Evolutionary conservation across 2,329 filamentous ascomycete genomes (phyloP).

Genomic region (Aspergillus sp.): DNA sequence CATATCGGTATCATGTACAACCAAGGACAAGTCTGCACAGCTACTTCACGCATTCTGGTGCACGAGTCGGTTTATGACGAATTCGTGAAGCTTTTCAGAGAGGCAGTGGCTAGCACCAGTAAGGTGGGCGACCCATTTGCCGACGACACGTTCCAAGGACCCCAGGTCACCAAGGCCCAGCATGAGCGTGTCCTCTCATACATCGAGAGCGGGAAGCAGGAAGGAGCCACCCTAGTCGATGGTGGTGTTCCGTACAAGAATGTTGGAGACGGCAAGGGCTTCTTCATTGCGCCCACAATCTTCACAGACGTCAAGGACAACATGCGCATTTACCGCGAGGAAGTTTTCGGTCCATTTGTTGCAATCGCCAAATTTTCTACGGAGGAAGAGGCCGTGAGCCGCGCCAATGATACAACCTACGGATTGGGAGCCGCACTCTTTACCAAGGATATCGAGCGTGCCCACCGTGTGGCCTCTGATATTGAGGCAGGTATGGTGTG

Average conservation of each 20-base stretch:
- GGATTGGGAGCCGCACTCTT: constrained; percentile 37
- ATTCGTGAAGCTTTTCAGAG: constrained; percentile 33
- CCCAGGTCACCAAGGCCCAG: constrained; percentile 37
- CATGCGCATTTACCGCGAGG: constrained; percentile 62
- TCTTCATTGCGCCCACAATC: constrained; percentile 63
- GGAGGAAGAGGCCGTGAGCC: constrained; percentile 58
- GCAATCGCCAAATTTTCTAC: constrained; percentile 58
- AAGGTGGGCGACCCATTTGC: constrained; percentile 38
- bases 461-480: constrained; percentile 53
- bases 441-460: constrained; percentile 60
- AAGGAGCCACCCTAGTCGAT: constrained; percentile 66
- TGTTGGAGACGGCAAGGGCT: constrained; percentile 58
- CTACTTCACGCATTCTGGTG: constrained; percentile 53
- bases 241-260: constrained; percentile 63
- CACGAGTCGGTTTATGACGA: constrained; percentile 48
- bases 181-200: constrained; percentile 62
- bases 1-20: constrained; percentile 55
- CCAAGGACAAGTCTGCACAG: constrained; percentile 37
- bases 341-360: constrained; percentile 64
- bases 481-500: constrained; percentile 71
- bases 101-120: constrained; percentile 31
- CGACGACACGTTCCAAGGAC: constrained; percentile 39
- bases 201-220: constrained; percentile 66
- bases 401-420: constrained; percentile 56
- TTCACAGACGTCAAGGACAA: constrained; percentile 57